Conservation (phyloP, 2,329 filamentous ascomycete genomes). For the Penicillium sp. region DNA sequence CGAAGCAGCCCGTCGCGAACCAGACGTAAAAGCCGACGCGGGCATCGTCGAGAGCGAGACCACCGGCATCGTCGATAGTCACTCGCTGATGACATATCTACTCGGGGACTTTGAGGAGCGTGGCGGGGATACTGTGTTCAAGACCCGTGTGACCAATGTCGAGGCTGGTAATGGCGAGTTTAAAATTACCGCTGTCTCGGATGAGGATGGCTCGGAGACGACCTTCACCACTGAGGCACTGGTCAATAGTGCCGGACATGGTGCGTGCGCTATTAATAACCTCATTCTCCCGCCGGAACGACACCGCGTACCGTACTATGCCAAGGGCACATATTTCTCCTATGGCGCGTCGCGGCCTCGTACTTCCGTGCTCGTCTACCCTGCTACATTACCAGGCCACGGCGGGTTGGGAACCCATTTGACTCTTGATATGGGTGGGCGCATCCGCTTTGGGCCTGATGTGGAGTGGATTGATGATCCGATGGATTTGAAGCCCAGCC, state of each 20-base stretch:
- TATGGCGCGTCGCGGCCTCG: slow-evolving; percentile 63
- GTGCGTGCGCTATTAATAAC: slow-evolving; percentile 72
- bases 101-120: slow-evolving; percentile 69
- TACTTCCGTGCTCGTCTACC: slow-evolving; percentile 75
- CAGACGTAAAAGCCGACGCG: slow-evolving; percentile 64
- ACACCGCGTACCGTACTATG: slow-evolving; percentile 65
- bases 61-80: slow-evolving; percentile 87
- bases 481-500: slow-evolving; percentile 63
- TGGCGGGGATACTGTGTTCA: slow-evolving; percentile 69
- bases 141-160: slow-evolving; percentile 60
- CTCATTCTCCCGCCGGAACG: slow-evolving; percentile 58
- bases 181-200: slow-evolving; percentile 54
- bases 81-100: slow-evolving; percentile 75
- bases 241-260: slow-evolving; percentile 80
- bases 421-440: slow-evolving; percentile 79
- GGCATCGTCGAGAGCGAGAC: slow-evolving; percentile 78
- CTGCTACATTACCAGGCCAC: slow-evolving; percentile 72
- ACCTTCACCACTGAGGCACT: slow-evolving; percentile 69
- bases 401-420: slow-evolving; percentile 92
- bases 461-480: slow-evolving; percentile 83
- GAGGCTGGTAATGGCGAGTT: slow-evolving; percentile 62
- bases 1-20: slow-evolving; percentile 64
- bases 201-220: slow-evolving; percentile 37
- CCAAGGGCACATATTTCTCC: slow-evolving; percentile 93
- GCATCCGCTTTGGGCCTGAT: slow-evolving; percentile 87